phyloP scores from a whole-genome alignment of 2,329 filamentous ascomycete genomes.

The Diaporthe capsici region DNA sequence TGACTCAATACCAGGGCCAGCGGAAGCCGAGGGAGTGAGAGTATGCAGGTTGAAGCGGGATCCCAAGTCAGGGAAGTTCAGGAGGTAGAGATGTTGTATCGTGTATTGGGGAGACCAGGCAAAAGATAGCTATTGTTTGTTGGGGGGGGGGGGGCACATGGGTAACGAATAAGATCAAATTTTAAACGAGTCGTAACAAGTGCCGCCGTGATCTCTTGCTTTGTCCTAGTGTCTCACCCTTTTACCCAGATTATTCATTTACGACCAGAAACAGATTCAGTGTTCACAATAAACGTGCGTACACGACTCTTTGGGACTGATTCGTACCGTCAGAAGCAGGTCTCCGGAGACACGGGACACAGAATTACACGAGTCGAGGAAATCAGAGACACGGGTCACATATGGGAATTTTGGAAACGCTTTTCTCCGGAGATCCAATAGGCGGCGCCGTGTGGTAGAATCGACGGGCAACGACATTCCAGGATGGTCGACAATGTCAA shows the following conservation, averaged over 20 bases:
- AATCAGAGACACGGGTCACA: background rate
- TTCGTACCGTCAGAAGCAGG: background rate
- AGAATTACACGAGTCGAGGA: background rate
- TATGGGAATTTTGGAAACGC: background rate
- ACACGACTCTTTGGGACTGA: background rate
- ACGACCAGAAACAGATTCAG: background rate
- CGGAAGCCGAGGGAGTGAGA: conserved; percentile 18
- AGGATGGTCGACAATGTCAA: conserved; percentile 2
- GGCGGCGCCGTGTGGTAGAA: background rate
- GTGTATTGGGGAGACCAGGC: background rate
- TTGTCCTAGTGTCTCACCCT: background rate
- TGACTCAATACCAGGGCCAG: background rate
- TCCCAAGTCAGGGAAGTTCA: background rate
- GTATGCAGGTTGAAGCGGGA: background rate
- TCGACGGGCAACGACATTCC: background rate
- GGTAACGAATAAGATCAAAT: background rate
- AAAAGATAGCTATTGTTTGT: background rate
- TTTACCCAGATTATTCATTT: background rate
- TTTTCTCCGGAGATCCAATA: background rate
- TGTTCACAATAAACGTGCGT: background rate
- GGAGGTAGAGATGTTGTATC: background rate
- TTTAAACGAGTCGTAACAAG: background rate
- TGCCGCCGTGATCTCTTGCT: background rate
- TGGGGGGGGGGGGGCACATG: background rate
- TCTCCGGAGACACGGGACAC: background rate